Evolutionary conservation across 345 rosid genomes (phyloP).

Genomic region (Eucalyptus marginata): DNA sequence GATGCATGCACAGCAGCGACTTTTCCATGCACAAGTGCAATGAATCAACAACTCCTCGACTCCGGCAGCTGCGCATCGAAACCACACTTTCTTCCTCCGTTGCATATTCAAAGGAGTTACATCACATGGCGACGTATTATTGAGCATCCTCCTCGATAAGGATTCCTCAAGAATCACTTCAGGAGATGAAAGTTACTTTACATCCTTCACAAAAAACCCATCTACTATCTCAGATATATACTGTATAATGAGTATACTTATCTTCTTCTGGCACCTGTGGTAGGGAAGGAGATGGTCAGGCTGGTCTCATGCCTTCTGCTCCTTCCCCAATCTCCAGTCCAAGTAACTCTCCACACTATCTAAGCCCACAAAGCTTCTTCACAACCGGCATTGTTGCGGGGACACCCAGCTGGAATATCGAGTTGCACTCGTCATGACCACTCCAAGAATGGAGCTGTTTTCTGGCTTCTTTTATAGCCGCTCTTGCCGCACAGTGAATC

Average conservation of each 20-base stretch:
- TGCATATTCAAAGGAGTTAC: neutral
- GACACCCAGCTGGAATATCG: constrained; percentile 40
- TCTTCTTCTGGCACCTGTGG: neutral
- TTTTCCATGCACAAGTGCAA: neutral
- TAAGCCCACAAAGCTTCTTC: constrained; percentile 62
- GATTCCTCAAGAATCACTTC: neutral
- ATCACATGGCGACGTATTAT: neutral
- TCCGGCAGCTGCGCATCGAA: neutral
- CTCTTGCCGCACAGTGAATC: constrained; percentile 76
- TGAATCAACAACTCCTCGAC: neutral
- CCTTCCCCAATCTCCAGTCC: constrained; percentile 6
- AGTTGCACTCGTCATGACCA: neutral
- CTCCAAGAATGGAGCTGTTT: constrained; percentile 48
- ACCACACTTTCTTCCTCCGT: neutral
- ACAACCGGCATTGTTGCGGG: constrained; percentile 87
- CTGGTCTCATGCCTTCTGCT: neutral
- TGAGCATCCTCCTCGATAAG: neutral
- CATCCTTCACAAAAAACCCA: neutral
- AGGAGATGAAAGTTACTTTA: neutral
- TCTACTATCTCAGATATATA: neutral
- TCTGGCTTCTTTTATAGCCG: constrained; percentile 67
- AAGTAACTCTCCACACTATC: constrained; percentile 58
- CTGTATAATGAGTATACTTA: neutral
- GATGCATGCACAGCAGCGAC: neutral
- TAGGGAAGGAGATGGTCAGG: neutral